Evolutionary conservation across 139 green algal genomes (phyloP).

Genomic region (Pleodorina starrii): DNA sequence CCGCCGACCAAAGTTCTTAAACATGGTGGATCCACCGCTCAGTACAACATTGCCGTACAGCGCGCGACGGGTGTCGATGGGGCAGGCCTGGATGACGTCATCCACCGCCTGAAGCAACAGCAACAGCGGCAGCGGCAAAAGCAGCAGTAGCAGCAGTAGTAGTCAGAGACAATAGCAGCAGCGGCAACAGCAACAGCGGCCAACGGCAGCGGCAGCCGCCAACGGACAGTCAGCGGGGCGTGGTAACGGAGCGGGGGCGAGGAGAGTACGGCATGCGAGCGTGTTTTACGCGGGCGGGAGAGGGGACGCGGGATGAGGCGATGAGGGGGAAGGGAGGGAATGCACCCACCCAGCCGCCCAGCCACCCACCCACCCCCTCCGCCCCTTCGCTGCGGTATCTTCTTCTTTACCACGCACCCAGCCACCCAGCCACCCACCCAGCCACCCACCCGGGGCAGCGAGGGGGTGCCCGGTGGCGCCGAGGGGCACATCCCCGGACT

Average conservation of each 20-base stretch:
- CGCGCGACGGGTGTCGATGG: constrained; percentile 86
- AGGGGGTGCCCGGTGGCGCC: constrained; percentile 10
- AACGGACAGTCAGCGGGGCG: no score
- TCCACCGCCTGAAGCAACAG: constrained; percentile 85
- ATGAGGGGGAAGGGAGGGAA: background rate
- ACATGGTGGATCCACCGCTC: constrained; percentile 82
- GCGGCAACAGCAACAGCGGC: no score
- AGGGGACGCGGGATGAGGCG: background rate
- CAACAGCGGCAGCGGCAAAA: no score
- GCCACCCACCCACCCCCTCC: background rate
- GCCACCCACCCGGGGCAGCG: constrained; percentile 23
- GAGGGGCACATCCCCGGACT: constrained; percentile 66
- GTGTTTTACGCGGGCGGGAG: no score
- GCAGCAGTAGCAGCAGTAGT: no score
- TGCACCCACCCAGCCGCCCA: background rate
- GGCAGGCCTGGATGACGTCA: constrained; percentile 73
- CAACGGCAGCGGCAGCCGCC: no score
- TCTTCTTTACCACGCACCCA: no score
- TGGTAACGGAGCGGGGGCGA: background rate
- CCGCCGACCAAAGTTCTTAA: constrained; percentile 81
- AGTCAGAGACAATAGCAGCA: no score
- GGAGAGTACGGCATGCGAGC: background rate
- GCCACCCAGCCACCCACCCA: background rate
- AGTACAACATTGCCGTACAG: constrained; percentile 84
- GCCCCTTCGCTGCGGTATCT: no score